Evolutionary conservation across 495 filamentous ascomycete genomes (phyloP), one percentile per base, ranked within the genome.

Genomic region (Mytilinidion resinicola): DNA sequence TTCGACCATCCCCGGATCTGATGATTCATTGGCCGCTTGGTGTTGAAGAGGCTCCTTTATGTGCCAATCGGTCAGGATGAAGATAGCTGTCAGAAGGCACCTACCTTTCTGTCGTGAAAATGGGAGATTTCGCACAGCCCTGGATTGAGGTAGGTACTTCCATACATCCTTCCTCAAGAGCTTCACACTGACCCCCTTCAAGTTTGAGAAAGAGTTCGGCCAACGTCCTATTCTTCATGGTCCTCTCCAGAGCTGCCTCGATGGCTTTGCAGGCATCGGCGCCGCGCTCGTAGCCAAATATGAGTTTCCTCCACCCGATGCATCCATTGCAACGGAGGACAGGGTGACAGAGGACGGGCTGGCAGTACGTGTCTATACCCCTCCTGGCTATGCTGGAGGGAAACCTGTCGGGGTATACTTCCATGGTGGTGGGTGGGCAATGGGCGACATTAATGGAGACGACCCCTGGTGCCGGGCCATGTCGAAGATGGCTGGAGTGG

Each of bases 341-440:
- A 53, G 21, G 33, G 59, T 59, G 3, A 61, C 53, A 9, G 51
- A 57, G 1, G 43, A 51, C 19, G 51, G 46, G 11, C 33, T 66
- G 1, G 55, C 56, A 33, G 47, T 66, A 21, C 58, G 59, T 35
- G 48, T 66, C 6, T 66, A 66, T 56, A 66, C 60, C 5, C 63
- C 63, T 2, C 43, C 59, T 14, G 60, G 50, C 2, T 63, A 59
- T 33, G 21, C n/a, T 25, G 55, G 59, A 20, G 47, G 52, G 10
- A 65, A 62, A 37, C 63, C 63, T 4, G 54, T 65, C 10, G 54
- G 63, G 30, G 54, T 65, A 12, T 65, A 65, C 38, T 60, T 37
- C 30, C 63, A 65, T 42, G 63, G 63, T 10, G 63, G 63, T 49
- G 63, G 63, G 12, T 65, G 59, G 58, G 63, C 63, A 8, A 65